Evolutionary conservation across 2,329 filamentous ascomycete genomes (phyloP).

Genomic region (Pseudomassariella vexata): DNA sequence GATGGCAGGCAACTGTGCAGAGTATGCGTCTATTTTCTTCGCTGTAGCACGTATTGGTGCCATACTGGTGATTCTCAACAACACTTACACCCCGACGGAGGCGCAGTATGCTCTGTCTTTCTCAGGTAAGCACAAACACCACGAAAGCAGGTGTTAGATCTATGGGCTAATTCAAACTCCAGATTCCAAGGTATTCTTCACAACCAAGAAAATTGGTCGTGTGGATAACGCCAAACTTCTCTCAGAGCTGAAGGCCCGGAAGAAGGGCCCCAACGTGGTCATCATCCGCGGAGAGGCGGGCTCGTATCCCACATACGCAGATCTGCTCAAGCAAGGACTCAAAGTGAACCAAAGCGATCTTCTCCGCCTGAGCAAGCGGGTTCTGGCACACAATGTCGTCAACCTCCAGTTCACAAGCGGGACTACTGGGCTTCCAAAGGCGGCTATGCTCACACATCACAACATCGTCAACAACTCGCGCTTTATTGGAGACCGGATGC

Average conservation of each 20-base stretch:
- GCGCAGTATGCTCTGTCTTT: conserved; percentile 66
- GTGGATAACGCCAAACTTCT: conserved; percentile 59
- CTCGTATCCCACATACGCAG: conserved; percentile 53
- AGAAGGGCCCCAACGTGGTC: conserved; percentile 44
- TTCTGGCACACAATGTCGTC: conserved; percentile 62
- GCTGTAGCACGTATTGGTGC: conserved; percentile 62
- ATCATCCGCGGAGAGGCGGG: conserved; percentile 52
- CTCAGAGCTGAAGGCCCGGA: conserved; percentile 39
- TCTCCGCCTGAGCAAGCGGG: conserved; percentile 44
- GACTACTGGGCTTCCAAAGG: conserved; percentile 69
- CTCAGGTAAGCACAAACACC: conserved; percentile 43
- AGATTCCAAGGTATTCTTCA: conserved; percentile 71
- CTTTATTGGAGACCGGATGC: conserved; percentile 71
- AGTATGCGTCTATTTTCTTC: conserved; percentile 76
- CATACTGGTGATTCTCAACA: conserved; percentile 73
- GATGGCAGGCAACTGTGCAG: conserved; percentile 73
- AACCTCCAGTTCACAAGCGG: conserved; percentile 73
- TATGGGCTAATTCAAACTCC: background rate
- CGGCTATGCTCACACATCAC: conserved; percentile 68
- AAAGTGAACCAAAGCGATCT: conserved; percentile 43
- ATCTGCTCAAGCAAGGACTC: conserved; percentile 48
- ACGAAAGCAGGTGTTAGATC: background rate
- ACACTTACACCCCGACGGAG: conserved; percentile 72
- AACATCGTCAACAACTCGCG: conserved; percentile 61
- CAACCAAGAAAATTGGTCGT: conserved; percentile 61